Percentiles rank a stretch among this genome's conserved stretches.
These are phyloP conservation scores for Annona cherimola DNA, from an alignment of 164 flowering plant species.

Conservation along the genomic window DNA sequence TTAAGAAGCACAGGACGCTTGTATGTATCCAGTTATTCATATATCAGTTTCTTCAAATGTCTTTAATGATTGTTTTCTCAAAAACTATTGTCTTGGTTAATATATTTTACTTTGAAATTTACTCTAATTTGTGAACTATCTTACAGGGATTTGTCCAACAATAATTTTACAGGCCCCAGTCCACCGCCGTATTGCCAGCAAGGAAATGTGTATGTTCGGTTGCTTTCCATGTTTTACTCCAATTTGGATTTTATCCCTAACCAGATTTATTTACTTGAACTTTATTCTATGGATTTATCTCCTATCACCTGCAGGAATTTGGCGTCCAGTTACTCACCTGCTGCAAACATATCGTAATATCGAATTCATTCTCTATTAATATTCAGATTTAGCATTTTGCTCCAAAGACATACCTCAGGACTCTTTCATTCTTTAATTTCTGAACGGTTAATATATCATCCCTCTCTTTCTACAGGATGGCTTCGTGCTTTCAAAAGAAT, in stretches of 20 bases:
- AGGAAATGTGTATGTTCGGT: slow-evolving; percentile 3
- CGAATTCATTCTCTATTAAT: not conserved
- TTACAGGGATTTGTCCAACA: slow-evolving; percentile 25
- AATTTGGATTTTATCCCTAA: not conserved
- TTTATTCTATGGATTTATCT: not conserved
- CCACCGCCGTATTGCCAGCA: not conserved
- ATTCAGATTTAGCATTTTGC: not conserved
- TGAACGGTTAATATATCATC: not conserved
- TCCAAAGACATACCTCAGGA: not conserved
- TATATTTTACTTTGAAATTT: not conserved
- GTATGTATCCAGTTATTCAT: slow-evolving; percentile 30
- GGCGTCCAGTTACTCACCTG: slow-evolving; percentile 9
- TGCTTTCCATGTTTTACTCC: not conserved
- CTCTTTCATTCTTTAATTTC: not conserved
- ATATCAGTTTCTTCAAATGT: not conserved
- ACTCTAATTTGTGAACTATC: not conserved
- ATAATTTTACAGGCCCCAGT: slow-evolving; percentile 6
- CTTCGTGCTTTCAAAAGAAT: slow-evolving; percentile 25
- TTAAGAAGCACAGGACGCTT: slow-evolving; percentile 17
- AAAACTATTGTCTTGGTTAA: not conserved
- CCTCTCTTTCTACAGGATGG: slow-evolving; percentile 2
- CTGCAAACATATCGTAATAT: slow-evolving; percentile 3
- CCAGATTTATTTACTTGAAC: not conserved
- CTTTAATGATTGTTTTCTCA: not conserved
- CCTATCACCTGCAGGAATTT: slow-evolving; percentile 9